Base-by-base conservation (phyloP, 2,329 filamentous ascomycete species). In the Magnaporthiopsis rhizophila region DNA sequence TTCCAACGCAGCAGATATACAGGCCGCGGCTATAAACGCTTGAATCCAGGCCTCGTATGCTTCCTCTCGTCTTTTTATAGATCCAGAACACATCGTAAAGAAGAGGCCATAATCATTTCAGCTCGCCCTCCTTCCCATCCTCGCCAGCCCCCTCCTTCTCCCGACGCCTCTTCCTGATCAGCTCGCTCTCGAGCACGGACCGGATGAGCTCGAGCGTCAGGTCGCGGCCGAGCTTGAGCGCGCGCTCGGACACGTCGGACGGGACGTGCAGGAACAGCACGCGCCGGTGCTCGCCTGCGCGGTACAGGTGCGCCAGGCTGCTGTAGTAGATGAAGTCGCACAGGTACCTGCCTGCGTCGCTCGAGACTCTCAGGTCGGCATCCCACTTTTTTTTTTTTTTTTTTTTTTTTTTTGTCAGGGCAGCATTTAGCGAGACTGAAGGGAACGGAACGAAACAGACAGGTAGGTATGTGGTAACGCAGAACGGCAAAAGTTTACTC, bases 291-390 rank as follows among this genome's bases (percentile, higher is more conserved):
- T 79, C 72, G 59, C 77, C 70, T 60, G 78, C 74, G 71, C 81
- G 82, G 69, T 77, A 78, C 50, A 86, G 75, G 65, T 86, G 77
- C 26, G 88, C 80, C 69, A 92, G 74, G 66, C 86, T 89, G 8
- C 85, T 86, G 74, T 86, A 92, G 74, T 89, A 91, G 68, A 89
- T 91, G 71, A 90, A 93, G 72, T 93, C 90, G 75, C 90, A 93
- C 21, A 92, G 79, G 73, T 89, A 93, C 26, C 82, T 83, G 3
- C 90, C 90, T 0, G 90, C 86, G 68, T 93, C 87, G 58, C 86
- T 82, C 0, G 88, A 91, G 56, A 89, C 77, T 38, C 85, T 81
- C 9, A 87, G 73, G 67, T 83, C 79, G 62, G 75, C 68, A 59
- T 76, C 72, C 58, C 73, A 69, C 72, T 56, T 53, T 11, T 7